phyloP scores from a whole-genome alignment of 2,329 filamentous ascomycete species.

The Clonostachys sp. region DNA sequence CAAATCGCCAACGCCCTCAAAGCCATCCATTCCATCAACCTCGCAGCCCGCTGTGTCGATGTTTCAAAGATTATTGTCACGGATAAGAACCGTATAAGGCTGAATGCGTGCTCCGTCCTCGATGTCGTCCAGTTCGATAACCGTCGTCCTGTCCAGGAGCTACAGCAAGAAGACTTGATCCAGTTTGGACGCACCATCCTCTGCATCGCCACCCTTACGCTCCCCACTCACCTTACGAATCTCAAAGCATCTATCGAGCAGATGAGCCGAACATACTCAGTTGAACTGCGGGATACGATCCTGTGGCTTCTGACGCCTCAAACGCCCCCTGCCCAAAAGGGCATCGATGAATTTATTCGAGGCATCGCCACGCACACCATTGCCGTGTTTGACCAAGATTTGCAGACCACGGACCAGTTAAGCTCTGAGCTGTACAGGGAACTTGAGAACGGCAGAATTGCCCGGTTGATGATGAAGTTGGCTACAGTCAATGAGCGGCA shows the following conservation, averaged over 20 bases:
- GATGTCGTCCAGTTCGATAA: slow-evolving; percentile 84
- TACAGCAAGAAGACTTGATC: slow-evolving; percentile 83
- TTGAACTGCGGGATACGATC: slow-evolving; percentile 73
- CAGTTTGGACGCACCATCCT: slow-evolving; percentile 82
- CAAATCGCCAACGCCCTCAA: slow-evolving; percentile 88
- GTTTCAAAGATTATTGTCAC: slow-evolving; percentile 86
- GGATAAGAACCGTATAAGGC: slow-evolving; percentile 81
- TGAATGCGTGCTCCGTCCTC: slow-evolving; percentile 83
- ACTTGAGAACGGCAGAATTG: slow-evolving; percentile 83
- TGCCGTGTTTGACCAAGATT: slow-evolving; percentile 68
- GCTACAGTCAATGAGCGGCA: slow-evolving; percentile 85
- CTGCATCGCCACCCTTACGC: slow-evolving; percentile 70
- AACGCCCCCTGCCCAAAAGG: slow-evolving; percentile 53
- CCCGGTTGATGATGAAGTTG: slow-evolving; percentile 76
- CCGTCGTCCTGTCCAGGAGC: slow-evolving; percentile 62
- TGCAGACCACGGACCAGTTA: slow-evolving; percentile 71
- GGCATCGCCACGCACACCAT: slow-evolving; percentile 76
- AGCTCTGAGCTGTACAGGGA: slow-evolving; percentile 70
- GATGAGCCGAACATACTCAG: slow-evolving; percentile 71
- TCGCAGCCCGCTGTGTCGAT: slow-evolving; percentile 84
- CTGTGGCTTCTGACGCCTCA: slow-evolving; percentile 74
- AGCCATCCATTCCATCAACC: slow-evolving; percentile 72
- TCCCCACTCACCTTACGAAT: slow-evolving; percentile 50
- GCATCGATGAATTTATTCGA: slow-evolving; percentile 73
- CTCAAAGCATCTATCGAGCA: slow-evolving; percentile 69